These are phyloP conservation scores for Sporothrix brunneoviolacea DNA, from an alignment of 2,329 filamentous ascomycete genomes.

Conservation along the genomic window DNA sequence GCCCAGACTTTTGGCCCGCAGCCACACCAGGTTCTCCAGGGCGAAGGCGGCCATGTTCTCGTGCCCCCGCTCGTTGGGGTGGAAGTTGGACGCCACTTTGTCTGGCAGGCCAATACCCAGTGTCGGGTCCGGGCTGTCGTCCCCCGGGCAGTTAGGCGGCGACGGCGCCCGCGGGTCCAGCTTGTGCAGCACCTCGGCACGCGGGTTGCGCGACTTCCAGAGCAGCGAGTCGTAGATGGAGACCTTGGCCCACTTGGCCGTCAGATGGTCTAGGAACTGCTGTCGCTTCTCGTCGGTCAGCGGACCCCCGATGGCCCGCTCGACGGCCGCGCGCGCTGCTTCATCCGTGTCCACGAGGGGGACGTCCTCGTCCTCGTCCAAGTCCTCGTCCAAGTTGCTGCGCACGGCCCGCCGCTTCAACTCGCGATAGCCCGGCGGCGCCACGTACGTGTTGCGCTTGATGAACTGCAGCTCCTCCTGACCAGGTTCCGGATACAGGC, in stretches of 20 bases:
- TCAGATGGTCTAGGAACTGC: neutral
- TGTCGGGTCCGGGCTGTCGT: constrained; percentile 17
- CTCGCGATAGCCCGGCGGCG: constrained; percentile 8
- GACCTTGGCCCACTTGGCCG: neutral
- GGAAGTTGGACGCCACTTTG: constrained; percentile 26
- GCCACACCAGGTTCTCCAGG: constrained; percentile 18
- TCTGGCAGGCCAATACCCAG: constrained; percentile 25
- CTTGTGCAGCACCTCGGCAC: constrained; percentile 19
- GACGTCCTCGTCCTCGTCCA: no score
- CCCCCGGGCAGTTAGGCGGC: constrained; percentile 23
- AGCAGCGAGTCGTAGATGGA: constrained; percentile 21
- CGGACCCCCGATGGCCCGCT: no score
- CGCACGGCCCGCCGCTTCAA: neutral
- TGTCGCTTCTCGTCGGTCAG: constrained; percentile 4
- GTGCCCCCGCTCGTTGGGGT: constrained; percentile 27
- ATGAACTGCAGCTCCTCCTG: constrained; percentile 29
- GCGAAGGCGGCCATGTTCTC: constrained; percentile 25
- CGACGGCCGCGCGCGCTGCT: no score
- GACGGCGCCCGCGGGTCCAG: constrained; percentile 22
- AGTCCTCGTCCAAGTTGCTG: no score
- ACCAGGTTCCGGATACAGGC: constrained; percentile 24
- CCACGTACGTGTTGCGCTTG: constrained; percentile 22
- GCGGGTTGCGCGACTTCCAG: constrained; percentile 18
- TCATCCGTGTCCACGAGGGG: no score
- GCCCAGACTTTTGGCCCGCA: constrained; percentile 20